Base-by-base conservation (phyloP, 225 moss, liverwort and hornwort genomes). In the Bryum argenteum region DNA sequence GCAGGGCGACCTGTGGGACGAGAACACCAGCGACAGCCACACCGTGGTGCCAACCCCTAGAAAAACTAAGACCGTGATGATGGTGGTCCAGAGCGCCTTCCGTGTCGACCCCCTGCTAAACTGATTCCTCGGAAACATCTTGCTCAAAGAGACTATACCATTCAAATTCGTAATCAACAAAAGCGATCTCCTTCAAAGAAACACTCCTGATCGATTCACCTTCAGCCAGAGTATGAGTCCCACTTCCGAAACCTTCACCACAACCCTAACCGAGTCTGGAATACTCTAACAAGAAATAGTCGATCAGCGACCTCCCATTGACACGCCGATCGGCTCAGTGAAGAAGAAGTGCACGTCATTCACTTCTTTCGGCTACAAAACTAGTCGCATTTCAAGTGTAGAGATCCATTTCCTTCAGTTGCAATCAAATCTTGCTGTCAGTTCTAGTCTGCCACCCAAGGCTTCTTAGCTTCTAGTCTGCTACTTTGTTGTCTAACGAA, bases 1-100 rank as follows among this genome's bases (percentile, higher is more conserved):
- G 83, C 86, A 86, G 66, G 83, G 75, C 28, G 80, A 75, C 61
- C 86, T 78, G 69, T 80, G 86, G 20, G 83, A 78, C 9, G 86
- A 78, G 54, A 86, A 78, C 39, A 86, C 86, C 23, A 86, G 59
- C 23, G 83, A 78, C 6, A 86, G 54, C 86, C 86, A 86, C 15
- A 80, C 73, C 10, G 75, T 80, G 11, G 86, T 86, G 4, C 61
- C 83, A 18, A 80, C 5, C 19, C 67, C 80, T 10, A 86, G 57
- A 18, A 45, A 11, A 12, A 45, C 14, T 0, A 1, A 11, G 45
- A 4, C 45, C 11, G 11, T 45, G 14, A 83, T 54, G 0, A 83
- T 0, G 0, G 80, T 83, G 66, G 63, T 76, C 80, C 86, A 83
- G 10, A 75, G 54, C 7, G 78, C 78, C 26, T 66, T 72, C 54